Percentiles rank a stretch among this genome's conserved stretches.
phyloP scores from a whole-genome alignment of 176 grass and related monocot species.

The Oryza nivara region DNA sequence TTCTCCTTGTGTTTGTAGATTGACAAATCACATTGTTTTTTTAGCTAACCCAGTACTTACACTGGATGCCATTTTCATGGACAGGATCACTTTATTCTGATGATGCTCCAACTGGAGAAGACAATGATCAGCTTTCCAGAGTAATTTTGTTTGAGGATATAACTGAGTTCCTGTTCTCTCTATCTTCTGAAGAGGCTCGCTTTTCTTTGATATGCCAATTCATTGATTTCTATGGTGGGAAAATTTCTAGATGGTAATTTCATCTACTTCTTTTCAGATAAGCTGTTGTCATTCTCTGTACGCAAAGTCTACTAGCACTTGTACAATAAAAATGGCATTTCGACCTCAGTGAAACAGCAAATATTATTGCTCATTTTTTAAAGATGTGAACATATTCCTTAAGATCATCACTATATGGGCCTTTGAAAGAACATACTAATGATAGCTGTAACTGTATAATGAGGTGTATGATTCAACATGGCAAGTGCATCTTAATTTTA shows the following conservation, averaged over 20 bases:
- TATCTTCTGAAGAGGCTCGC: constrained; percentile 80
- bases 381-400: neutral
- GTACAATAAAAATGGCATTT: constrained; percentile 3
- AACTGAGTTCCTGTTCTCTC: constrained; percentile 80
- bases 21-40: constrained; percentile 26
- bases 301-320: constrained; percentile 13
- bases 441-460: constrained; percentile 7
- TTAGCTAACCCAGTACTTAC: constrained; percentile 37
- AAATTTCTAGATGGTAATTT: constrained; percentile 87
- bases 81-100: constrained; percentile 38
- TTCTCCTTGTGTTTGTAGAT: constrained; percentile 31
- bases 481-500: constrained; percentile 20
- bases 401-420: neutral
- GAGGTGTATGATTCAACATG: neutral
- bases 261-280: constrained; percentile 1
- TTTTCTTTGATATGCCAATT: constrained; percentile 95
- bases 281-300: constrained; percentile 18
- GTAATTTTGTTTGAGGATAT: constrained; percentile 97
- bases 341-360: neutral
- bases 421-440: constrained; percentile 8
- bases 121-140: constrained; percentile 80
- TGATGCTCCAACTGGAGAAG: constrained; percentile 57
- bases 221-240: constrained; percentile 93
- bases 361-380: neutral
- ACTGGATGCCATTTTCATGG: constrained; percentile 33